Conservation (phyloP, 441 rosid species). For the Manihot esculenta region DNA sequence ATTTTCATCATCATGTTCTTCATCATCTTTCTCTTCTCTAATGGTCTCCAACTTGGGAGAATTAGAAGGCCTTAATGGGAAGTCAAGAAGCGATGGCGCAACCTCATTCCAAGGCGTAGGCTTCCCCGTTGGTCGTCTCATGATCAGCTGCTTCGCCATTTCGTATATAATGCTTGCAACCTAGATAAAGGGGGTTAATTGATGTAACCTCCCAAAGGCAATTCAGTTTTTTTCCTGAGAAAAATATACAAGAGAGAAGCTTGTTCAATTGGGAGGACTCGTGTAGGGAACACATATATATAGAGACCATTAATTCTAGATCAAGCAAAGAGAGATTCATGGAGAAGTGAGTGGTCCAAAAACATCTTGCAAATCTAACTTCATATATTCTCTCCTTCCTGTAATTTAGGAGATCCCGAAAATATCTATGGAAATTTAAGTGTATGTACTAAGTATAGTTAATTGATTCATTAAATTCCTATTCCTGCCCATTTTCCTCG, state of each 20-base stretch:
- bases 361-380: neutral
- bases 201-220: too few species aligned
- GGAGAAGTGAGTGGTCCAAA: neutral
- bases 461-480: too few species aligned
- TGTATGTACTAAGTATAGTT: too few species aligned
- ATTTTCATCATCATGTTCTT: conserved; percentile 30
- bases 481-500: too few species aligned
- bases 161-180: too few species aligned
- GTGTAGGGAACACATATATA: neutral
- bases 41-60: conserved; percentile 42
- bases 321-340: neutral
- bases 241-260: too few species aligned
- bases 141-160: conserved; percentile 26
- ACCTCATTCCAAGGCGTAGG: conserved; percentile 40
- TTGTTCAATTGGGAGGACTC: neutral
- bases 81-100: conserved; percentile 29
- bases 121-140: conserved; percentile 4
- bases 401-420: neutral
- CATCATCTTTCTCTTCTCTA: conserved; percentile 36
- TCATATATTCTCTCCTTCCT: neutral
- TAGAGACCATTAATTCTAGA: too few species aligned
- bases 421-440: neutral
- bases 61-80: conserved; percentile 29
- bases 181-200: too few species aligned
- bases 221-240: too few species aligned